Evolutionary conservation across 352 stramenopile genomes (phyloP), one percentile per base, ranked within the genome.

Genomic region (Pythium monospermum): DNA sequence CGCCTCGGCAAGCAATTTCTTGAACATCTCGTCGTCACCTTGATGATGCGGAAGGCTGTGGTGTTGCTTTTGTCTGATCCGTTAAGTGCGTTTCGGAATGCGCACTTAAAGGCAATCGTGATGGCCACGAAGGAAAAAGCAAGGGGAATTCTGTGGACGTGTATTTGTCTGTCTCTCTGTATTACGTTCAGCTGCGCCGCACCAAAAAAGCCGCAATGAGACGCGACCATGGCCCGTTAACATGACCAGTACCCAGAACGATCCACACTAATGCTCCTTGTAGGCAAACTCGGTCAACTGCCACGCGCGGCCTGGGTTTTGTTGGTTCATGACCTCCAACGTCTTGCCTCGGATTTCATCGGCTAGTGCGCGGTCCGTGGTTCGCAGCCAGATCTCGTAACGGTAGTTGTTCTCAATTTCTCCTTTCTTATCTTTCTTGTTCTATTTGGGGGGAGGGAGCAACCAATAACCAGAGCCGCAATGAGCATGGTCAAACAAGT

Each of bases 331-430:
- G 50, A 81, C 71, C 19, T 77, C 68, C 16, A 90, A 52, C 43
- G 85, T 82, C 40, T 74, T 73, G 51, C 69, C 72, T 59, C 79
- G 78, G 56, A 93, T 91, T 35, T 87, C 77, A 41, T 93, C 80
- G 2, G 82, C 82, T 15, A 73, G 68, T 22, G 58, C 61, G 44
- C 79, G 77, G 47, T 83, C 79, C 13, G 64, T 49, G 6, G 68
- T 76, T 37, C 82, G 79, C 54, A 93, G 62, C 82, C 82, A 93
- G 53, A 93, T 85, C 57, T 93, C 82, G 51, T 83, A 93, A 31
- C 82, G 82, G 68, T 91, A 93, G 62, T 86, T 85, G 69, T 91
- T 91, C 56, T 68, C 77, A 23, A 69, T 61, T 32, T 92, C 76
- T 54, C 87, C 88, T 68, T 59, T 59, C 40, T 87, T 87, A 61